These are phyloP conservation scores for Candida buenavistaensis DNA, from an alignment of 1,139 yeast genomes.

Conservation along the genomic window DNA sequence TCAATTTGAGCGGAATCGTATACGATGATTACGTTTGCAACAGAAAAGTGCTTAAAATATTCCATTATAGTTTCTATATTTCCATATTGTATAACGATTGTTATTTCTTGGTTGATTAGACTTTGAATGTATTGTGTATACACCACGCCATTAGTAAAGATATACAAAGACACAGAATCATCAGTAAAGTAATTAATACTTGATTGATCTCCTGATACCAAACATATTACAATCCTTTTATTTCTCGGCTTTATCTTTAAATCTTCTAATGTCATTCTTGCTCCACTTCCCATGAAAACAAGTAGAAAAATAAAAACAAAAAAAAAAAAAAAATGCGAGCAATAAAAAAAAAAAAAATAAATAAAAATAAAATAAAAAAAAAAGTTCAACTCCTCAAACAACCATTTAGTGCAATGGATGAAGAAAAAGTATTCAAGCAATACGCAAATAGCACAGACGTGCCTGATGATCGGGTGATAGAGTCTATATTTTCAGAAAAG, in stretches of 20 bases:
- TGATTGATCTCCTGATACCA: conserved; percentile 9
- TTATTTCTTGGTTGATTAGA: conserved; percentile 12
- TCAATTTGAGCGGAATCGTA: conserved; percentile 19
- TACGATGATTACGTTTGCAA: conserved; percentile 18
- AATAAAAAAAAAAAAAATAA: neutral
- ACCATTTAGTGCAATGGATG: no score
- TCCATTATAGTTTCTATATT: neutral
- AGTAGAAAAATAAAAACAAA: neutral
- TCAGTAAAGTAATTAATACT: conserved; percentile 13
- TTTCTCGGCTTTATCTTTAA: neutral
- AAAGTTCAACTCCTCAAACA: no score
- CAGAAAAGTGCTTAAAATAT: conserved; percentile 1
- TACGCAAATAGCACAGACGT: conserved; percentile 21
- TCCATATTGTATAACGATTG: conserved; percentile 3
- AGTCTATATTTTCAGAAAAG: conserved; percentile 39
- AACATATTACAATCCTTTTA: conserved; percentile 8
- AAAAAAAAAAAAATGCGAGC: neutral
- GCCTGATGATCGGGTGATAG: conserved; percentile 37
- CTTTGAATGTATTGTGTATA: conserved; percentile 20
- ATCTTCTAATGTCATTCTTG: conserved; percentile 9
- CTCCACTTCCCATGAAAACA: neutral
- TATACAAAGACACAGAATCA: conserved; percentile 20
- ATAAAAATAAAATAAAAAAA: neutral
- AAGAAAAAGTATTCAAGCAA: conserved; percentile 18
- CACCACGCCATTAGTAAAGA: conserved; percentile 20